Evolutionary conservation across 2,329 filamentous ascomycete genomes (phyloP), one percentile per base, ranked within the genome.

Genomic region (Calonectria hongkongensis): DNA sequence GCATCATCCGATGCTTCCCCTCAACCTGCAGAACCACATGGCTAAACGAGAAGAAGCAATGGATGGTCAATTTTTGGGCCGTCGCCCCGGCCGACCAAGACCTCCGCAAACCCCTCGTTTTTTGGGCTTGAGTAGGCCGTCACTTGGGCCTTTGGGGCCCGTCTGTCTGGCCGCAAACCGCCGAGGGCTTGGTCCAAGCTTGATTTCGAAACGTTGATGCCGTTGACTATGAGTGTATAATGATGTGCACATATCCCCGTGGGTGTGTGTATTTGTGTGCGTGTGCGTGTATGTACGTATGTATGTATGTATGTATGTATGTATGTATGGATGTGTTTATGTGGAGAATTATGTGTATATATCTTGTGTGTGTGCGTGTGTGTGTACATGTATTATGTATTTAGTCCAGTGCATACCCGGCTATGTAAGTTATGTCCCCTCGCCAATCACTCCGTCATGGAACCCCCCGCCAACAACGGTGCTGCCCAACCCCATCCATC

Each of bases 51-150:
- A 62, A 70, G 69, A 51, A 47, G 65, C 45, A 56, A 33, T 64
- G 64, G 56, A 28, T 62, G 65, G 67, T 33, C 56, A 43, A 36
- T 18, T 58, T 58, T 50, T 64, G 65, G 75, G 76, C 69, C 75
- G 71, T 79, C 72, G 74, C 73, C 72, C 73, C 47, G 75, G 74
- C 63, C 70, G 67, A 76, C 68, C 70, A 71, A 68, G 63, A 72
- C 72, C 74, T 58, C 76, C 70, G 69, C 18, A 54, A 33, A 28
- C 41, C 28, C 39, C 68, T 58, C 54, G 54, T 58, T 58, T 58
- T 51, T 56, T 18, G 33, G 54, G n/a, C 54, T 58, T 21, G 30
- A 58, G 4, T 21, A 15, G 54, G 21, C 33, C 30, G 30, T 56
- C 36, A 30, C 30, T 21, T 25, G 30, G 30, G 18, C 12, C 51